A percentile compares a stretch with the other conserved stretches of the same genome.
These are phyloP conservation scores for Nakazawaea populi DNA, from an alignment of 805 yeast species.

Conservation along the genomic window DNA sequence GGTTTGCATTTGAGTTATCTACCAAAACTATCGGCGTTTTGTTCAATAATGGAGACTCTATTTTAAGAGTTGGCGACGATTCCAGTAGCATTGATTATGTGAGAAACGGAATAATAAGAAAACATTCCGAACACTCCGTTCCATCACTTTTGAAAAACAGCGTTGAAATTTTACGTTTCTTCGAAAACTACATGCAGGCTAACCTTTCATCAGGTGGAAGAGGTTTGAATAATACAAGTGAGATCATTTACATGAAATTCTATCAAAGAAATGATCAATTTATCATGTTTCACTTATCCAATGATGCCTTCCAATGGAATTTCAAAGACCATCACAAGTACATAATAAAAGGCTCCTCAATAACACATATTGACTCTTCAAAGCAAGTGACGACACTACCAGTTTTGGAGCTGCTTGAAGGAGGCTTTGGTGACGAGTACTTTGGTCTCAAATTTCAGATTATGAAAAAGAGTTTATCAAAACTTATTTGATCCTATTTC, in stretches of 20 bases:
- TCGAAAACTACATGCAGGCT: slow-evolving; percentile 87
- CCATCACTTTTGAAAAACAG: slow-evolving; percentile 57
- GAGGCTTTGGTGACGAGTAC: slow-evolving; percentile 37
- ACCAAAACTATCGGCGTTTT: slow-evolving; percentile 87
- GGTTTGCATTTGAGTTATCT: slow-evolving; percentile 87
- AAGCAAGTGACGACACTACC: slow-evolving; percentile 67
- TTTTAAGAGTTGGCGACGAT: slow-evolving; percentile 58
- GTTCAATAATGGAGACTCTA: slow-evolving; percentile 79
- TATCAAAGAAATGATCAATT: slow-evolving; percentile 57
- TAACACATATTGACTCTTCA: slow-evolving; percentile 78
- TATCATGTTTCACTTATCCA: slow-evolving; percentile 90
- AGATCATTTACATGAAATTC: slow-evolving; percentile 10
- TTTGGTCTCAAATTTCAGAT: slow-evolving; percentile 44
- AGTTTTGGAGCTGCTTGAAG: slow-evolving; percentile 38
- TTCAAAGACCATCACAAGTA: slow-evolving; percentile 89
- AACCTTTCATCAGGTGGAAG: slow-evolving; percentile 71
- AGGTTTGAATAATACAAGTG: slow-evolving; percentile 20
- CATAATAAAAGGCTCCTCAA: slow-evolving; percentile 68
- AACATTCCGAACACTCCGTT: slow-evolving; percentile 33
- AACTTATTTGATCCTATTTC: slow-evolving; percentile 6
- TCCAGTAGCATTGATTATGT: slow-evolving; percentile 63
- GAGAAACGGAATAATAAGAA: slow-evolving; percentile 42
- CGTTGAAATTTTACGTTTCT: slow-evolving; percentile 80
- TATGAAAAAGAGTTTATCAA: slow-evolving; percentile 63
- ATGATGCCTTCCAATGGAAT: slow-evolving; percentile 90